Percentiles rank a stretch among this genome's conserved stretches.
phyloP scores from a whole-genome alignment of 495 filamentous ascomycete species.

The Penicillium tannophilum region DNA sequence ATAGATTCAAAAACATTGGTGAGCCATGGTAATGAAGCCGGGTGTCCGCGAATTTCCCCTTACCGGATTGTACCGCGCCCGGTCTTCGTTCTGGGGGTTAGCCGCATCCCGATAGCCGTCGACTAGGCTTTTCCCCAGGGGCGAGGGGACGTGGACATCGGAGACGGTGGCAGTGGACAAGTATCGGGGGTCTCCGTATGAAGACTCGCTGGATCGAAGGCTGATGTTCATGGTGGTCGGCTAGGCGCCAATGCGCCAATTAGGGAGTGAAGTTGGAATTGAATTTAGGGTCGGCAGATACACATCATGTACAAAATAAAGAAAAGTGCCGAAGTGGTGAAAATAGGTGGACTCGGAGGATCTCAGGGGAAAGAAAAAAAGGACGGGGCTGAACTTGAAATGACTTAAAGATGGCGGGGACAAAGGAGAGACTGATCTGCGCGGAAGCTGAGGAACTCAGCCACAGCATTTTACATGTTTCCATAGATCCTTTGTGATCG shows the following conservation, averaged over 20 bases:
- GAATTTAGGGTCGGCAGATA: conserved; percentile 19
- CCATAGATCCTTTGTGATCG: background rate
- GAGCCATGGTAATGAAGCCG: conserved; percentile 8
- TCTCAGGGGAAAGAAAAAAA: conserved; percentile 7
- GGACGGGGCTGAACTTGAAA: conserved; percentile 15
- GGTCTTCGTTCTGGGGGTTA: conserved; percentile 37
- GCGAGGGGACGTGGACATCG: conserved; percentile 39
- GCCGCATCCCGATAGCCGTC: conserved; percentile 49
- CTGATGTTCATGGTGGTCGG: conserved; percentile 46
- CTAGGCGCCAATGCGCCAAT: conserved; percentile 15
- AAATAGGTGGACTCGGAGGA: background rate
- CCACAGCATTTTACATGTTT: conserved; percentile 14
- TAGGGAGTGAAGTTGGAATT: conserved; percentile 1
- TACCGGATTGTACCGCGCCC: conserved; percentile 46
- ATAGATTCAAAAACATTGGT: conserved; percentile 15
- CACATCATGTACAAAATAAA: conserved; percentile 19
- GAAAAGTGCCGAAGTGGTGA: background rate
- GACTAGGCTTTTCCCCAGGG: conserved; percentile 43
- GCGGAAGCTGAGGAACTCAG: conserved; percentile 20
- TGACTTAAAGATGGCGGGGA: conserved; percentile 28
- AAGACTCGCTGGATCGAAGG: conserved; percentile 48
- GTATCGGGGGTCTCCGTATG: conserved; percentile 52
- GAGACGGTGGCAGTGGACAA: conserved; percentile 39
- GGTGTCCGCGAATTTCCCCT: conserved; percentile 16
- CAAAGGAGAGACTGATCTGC: conserved; percentile 26